Evolutionary conservation across 2,329 filamentous ascomycete genomes (phyloP).

Genomic region (Cordyceps militaris): DNA sequence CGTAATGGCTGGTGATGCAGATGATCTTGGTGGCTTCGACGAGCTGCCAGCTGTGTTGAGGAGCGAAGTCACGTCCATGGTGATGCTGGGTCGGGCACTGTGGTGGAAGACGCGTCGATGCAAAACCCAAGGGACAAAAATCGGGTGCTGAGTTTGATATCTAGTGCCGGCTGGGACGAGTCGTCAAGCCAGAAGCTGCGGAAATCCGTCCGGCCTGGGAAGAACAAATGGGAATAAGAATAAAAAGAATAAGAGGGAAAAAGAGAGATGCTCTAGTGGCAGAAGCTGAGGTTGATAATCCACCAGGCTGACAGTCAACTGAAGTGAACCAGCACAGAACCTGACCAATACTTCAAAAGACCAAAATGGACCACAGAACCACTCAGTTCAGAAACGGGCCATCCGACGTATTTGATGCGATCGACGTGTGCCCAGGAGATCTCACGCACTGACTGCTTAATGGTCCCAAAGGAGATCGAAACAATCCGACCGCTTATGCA

Average conservation of each 20-base stretch:
- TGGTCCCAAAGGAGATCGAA: slow-evolving; percentile 13
- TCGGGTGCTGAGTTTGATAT: neutral
- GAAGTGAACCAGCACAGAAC: neutral
- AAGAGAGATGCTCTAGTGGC: neutral
- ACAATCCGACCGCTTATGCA: slow-evolving; percentile 13
- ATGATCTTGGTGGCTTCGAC: slow-evolving; percentile 8
- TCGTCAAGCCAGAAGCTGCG: neutral
- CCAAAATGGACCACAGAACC: slow-evolving; percentile 5
- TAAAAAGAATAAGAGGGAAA: neutral
- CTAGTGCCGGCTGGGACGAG: too few relatives aligned
- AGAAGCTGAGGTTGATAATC: slow-evolving; percentile 2
- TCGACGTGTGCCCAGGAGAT: slow-evolving; percentile 12
- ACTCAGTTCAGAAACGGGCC: slow-evolving; percentile 6
- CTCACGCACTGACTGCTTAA: slow-evolving; percentile 12
- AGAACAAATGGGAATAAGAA: neutral
- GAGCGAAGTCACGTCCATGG: slow-evolving; percentile 13
- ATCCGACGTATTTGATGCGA: slow-evolving; percentile 14
- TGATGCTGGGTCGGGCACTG: neutral
- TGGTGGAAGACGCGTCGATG: neutral
- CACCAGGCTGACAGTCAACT: neutral
- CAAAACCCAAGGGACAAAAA: neutral
- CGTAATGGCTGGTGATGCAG: slow-evolving; percentile 10
- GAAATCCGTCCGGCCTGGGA: neutral
- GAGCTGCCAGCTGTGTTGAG: slow-evolving; percentile 9
- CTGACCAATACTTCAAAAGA: neutral